A percentile compares a stretch with the other conserved stretches of the same genome.
Conservation (phyloP, 106 monocot species). For the Platanthera zijinensis region DNA sequence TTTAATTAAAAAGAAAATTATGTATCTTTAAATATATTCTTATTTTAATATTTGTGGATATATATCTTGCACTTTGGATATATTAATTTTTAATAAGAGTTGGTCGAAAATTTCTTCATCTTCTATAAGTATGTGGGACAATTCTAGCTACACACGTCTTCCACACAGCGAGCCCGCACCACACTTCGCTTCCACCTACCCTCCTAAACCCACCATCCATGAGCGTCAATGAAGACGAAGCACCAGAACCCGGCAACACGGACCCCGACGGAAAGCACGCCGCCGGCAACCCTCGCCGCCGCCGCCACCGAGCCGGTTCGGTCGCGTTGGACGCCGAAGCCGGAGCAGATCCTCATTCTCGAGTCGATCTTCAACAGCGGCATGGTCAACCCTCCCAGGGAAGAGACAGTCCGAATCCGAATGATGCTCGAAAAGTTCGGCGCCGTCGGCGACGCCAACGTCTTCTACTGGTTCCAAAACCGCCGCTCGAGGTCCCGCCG, state of each 20-base stretch:
- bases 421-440: slow-evolving; percentile 85
- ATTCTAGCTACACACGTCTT: no score
- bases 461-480: slow-evolving; percentile 99
- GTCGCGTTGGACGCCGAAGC: slow-evolving; percentile 92
- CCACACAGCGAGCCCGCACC: no score
- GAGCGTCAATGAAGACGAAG: neutral
- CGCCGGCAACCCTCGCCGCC: neutral
- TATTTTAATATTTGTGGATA: no score
- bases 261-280: neutral
- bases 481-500: slow-evolving; percentile 88
- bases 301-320: slow-evolving; percentile 49
- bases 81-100: no score
- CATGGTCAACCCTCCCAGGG: slow-evolving; percentile 90
- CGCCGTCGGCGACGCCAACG: slow-evolving; percentile 90
- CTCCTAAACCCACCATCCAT: neutral
- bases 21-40: no score
- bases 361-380: slow-evolving; percentile 99
- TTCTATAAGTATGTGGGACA: no score
- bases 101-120: no score
- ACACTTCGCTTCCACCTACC: neutral
- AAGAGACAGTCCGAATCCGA: slow-evolving; percentile 84
- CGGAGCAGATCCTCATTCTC: slow-evolving; percentile 95
- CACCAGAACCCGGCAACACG: neutral
- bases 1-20: no score
- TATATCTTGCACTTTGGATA: no score